Base-by-base conservation (phyloP, 805 yeast genomes). In the Saccharomycopsis olivae region DNA sequence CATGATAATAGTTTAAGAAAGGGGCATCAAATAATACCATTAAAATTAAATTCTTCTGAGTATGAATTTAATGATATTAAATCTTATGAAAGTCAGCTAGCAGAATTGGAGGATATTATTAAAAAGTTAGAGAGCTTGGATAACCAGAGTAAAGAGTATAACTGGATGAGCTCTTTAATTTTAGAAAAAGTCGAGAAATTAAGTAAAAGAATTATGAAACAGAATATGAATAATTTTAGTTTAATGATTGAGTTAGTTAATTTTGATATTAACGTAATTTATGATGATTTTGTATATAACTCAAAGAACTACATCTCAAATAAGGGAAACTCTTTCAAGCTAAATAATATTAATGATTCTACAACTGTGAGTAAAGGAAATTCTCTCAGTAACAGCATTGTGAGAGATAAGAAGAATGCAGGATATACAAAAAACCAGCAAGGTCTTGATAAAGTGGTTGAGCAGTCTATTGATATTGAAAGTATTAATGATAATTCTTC, bases 1-100 rank as follows among this genome's bases (percentile, higher is more conserved):
- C 57, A 58, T 4, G 70, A 73, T 39, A 69, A 75, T 40, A 69
- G 84, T 1, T 58, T 89, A 50, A 68, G 79, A 40, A 73, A 73
- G 47, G 96, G 96, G 0, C 62, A 76, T 23, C 94, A 83, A 53
- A 69, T 71, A 35, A 51, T 79, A 23, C 61, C 53, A 35, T 59
- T 76, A 65, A 71, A 33, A 50, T 82, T 41, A 71, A 80, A 1
- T 65, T 77, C 46, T 64, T 83, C 10, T 63, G 65, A 44, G 65
- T 79, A 32, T 27, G 28, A 13, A 14, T 23, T 32, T 13, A 14
- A 18, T 6, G 36, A 28, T 23, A 18, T 4, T 2, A 36, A 36
- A 10, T 9, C 13, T 2, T 39, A 39, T n/a, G 38, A 28, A 36
- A 44, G 36, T 18, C 36, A 46, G 20, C 29, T 46, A n/a, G 31